Percentiles rank a stretch among this genome's conserved stretches.
Evolutionary conservation across 768 basidiomycete genomes (phyloP).

Genomic region (Auricularia cornea): DNA sequence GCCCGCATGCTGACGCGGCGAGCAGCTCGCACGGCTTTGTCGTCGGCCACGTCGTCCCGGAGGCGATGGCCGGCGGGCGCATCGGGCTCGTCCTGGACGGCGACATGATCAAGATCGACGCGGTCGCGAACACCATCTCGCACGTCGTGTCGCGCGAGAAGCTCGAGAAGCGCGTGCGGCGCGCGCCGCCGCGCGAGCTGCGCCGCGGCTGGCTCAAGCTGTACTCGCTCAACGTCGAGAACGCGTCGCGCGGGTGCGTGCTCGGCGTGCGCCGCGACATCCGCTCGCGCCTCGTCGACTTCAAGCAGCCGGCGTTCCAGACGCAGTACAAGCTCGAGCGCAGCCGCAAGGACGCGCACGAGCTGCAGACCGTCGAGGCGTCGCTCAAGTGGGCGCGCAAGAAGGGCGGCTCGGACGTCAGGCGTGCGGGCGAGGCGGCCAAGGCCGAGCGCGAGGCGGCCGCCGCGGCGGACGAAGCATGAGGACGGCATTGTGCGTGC

Average conservation of each 20-base stretch:
- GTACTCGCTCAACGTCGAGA: not conserved
- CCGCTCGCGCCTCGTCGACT: not conserved
- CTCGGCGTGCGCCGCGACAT: slow-evolving; percentile 1
- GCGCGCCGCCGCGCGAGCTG: not conserved
- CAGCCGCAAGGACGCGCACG: not conserved
- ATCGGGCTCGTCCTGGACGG: slow-evolving; percentile 87
- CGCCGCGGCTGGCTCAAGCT: not conserved
- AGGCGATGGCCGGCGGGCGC: slow-evolving; percentile 89
- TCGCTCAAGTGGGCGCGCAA: not conserved
- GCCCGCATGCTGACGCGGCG: not conserved
- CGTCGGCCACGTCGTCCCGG: slow-evolving; percentile 94
- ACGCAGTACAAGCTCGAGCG: not conserved
- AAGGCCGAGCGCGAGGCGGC: not conserved
- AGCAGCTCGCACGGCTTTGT: slow-evolving; percentile 90
- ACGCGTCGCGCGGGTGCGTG: not conserved
- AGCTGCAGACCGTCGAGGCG: not conserved
- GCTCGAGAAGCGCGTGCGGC: slow-evolving; percentile 46
- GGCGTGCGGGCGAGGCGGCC: not conserved
- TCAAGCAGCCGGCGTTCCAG: not conserved
- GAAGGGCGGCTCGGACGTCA: not conserved
- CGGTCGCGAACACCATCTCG: slow-evolving; percentile 76
- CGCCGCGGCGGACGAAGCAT: not conserved
- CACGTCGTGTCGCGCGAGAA: slow-evolving; percentile 72
- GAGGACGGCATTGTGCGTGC: too few relatives aligned
- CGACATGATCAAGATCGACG: slow-evolving; percentile 82